phyloP scores from a whole-genome alignment of 495 filamentous ascomycete genomes.

The Penicillium herquei region DNA sequence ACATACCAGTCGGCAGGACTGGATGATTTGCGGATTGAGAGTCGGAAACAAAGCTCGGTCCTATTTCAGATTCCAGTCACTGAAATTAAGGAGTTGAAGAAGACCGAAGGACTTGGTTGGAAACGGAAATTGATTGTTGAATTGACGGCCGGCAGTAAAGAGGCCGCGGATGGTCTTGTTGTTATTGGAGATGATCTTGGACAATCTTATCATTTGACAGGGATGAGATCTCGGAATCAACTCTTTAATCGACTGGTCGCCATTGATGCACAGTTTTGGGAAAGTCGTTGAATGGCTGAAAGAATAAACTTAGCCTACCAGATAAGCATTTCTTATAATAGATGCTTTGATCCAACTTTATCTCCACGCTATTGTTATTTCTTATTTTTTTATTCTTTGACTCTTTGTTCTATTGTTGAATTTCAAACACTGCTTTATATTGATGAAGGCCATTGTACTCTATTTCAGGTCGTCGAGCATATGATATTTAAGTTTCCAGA shows the following conservation, averaged over 20 bases:
- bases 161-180: conserved; percentile 75
- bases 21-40: conserved; percentile 37
- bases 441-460: no score
- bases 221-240: conserved; percentile 72
- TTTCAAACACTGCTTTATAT: no score
- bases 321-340: no score
- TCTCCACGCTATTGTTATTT: no score
- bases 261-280: conserved; percentile 86
- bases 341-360: no score
- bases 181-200: conserved; percentile 56
- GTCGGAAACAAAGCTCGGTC: conserved; percentile 38
- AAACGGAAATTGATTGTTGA: conserved; percentile 84
- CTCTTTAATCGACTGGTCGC: conserved; percentile 82
- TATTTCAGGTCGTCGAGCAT: no score
- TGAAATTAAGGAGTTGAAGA: conserved; percentile 69
- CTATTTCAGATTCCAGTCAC: conserved; percentile 49
- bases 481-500: no score
- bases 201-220: conserved; percentile 61
- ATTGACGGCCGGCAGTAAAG: conserved; percentile 69
- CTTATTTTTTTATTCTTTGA: no score
- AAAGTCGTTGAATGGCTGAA: conserved; percentile 59
- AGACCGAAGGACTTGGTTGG: conserved; percentile 84
- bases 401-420: no score
- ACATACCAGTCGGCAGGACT: conserved; percentile 43
- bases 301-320: neutral